Conservation (phyloP, 108 stramenopile species). For the Cyclotella choctawhatcheeana region DNA sequence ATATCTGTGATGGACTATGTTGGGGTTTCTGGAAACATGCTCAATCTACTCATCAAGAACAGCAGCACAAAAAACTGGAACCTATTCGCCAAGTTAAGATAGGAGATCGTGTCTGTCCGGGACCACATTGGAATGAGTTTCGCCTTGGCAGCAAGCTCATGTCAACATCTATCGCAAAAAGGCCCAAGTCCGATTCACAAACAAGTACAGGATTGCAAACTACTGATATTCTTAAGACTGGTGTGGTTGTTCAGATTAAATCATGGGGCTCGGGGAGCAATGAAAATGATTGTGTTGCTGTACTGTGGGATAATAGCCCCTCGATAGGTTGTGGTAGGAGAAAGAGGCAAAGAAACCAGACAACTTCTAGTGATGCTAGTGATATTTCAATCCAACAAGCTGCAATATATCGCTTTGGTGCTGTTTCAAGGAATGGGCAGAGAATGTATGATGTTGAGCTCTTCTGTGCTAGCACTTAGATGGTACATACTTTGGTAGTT, state of each 20-base stretch:
- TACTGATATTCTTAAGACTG: conserved; percentile 23
- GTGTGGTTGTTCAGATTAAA: conserved; percentile 58
- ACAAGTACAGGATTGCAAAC: too few relatives aligned
- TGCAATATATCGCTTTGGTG: conserved; percentile 71
- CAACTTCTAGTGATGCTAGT: not conserved
- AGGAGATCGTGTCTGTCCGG: conserved; percentile 55
- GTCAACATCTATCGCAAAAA: not conserved
- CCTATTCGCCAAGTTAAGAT: conserved; percentile 32
- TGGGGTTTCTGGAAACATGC: conserved; percentile 83
- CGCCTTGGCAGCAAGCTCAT: conserved; percentile 40
- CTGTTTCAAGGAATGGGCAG: conserved; percentile 48
- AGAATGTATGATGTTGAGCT: conserved; percentile 53
- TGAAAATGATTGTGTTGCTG: conserved; percentile 62
- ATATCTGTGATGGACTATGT: conserved; percentile 74
- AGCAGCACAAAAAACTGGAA: conserved; percentile 10
- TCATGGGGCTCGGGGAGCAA: conserved; percentile 54
- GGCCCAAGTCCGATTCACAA: too few relatives aligned
- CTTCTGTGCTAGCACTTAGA: too few relatives aligned
- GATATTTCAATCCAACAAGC: conserved; percentile 2
- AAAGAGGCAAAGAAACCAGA: not conserved
- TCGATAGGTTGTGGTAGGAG: not conserved
- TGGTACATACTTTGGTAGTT: too few relatives aligned
- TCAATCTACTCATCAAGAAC: not conserved
- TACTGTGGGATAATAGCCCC: conserved; percentile 49
- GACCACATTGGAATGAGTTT: conserved; percentile 59